These are phyloP conservation scores for Microthyrium microscopicum DNA, from an alignment of 2,329 filamentous ascomycete genomes.

Conservation along the genomic window DNA sequence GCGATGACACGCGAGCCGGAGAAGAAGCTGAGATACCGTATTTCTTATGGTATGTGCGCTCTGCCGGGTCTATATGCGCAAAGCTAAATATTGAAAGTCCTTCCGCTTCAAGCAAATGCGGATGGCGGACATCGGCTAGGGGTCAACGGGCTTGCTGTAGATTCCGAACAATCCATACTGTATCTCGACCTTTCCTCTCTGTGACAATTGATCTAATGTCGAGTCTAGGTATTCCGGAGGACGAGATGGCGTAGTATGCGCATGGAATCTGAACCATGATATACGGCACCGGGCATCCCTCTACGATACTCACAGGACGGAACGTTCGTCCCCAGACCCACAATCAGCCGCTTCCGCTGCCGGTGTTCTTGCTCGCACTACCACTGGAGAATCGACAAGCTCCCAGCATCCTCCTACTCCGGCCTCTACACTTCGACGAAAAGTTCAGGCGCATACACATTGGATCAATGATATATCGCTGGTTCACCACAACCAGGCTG, in stretches of 20 bases:
- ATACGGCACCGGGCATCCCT: conserved; percentile 24
- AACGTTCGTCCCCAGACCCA: conserved; percentile 11
- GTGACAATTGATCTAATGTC: conserved; percentile 12
- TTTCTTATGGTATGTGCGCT: not conserved
- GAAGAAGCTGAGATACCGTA: not conserved
- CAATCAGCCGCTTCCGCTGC: conserved; percentile 2
- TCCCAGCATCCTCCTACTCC: conserved; percentile 26
- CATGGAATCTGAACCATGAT: conserved; percentile 76
- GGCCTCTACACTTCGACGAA: conserved; percentile 31
- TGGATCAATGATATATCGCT: conserved; percentile 91
- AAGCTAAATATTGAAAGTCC: conserved; percentile 31
- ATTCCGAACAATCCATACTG: conserved; percentile 70
- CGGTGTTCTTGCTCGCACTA: conserved; percentile 16
- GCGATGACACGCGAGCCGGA: no score
- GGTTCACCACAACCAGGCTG: conserved; percentile 57
- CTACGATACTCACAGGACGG: conserved; percentile 14
- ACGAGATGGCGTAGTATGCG: conserved; percentile 86
- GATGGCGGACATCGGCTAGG: conserved; percentile 80
- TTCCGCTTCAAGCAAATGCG: conserved; percentile 56
- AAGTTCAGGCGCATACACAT: conserved; percentile 74
- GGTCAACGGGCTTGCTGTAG: conserved; percentile 85
- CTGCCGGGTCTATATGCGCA: not conserved
- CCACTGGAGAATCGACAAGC: conserved; percentile 15
- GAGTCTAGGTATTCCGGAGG: conserved; percentile 76
- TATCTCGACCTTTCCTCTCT: conserved; percentile 26